Evolutionary conservation across 2,329 filamentous ascomycete species (phyloP).

Genomic region (Arthrobotrys entomopaga): DNA sequence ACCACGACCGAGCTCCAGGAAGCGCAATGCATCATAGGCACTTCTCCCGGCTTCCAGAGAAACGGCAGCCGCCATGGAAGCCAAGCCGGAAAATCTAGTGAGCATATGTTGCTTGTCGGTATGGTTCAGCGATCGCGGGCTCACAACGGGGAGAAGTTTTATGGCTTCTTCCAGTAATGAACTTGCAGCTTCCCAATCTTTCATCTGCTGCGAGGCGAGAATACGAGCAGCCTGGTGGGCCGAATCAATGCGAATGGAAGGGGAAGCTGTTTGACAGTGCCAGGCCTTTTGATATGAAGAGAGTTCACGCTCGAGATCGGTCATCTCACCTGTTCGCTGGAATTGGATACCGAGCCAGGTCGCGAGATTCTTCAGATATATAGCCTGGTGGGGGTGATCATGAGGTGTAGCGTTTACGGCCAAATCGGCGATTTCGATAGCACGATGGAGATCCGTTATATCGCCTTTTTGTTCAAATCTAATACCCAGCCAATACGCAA

Average conservation of each 20-base stretch:
- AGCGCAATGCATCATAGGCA: constrained; percentile 12
- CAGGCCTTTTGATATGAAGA: constrained; percentile 9
- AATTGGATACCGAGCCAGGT: not conserved
- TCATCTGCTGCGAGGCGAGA: constrained; percentile 1
- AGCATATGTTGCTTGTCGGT: constrained; percentile 34
- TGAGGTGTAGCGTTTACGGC: constrained; percentile 8
- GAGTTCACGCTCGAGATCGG: constrained; percentile 7
- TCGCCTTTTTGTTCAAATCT: constrained; percentile 9
- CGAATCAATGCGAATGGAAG: not conserved
- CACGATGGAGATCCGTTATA: constrained; percentile 9
- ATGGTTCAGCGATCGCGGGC: constrained; percentile 10
- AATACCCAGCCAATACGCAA: constrained; percentile 5
- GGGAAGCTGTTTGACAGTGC: not conserved
- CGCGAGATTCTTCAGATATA: not conserved
- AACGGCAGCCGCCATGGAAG: constrained; percentile 19
- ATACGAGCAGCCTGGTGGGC: constrained; percentile 1
- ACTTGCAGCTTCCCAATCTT: constrained; percentile 15
- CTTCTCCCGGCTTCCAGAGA: constrained; percentile 10
- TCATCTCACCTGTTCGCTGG: not conserved
- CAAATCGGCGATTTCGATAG: constrained; percentile 5
- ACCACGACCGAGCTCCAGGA: constrained; percentile 59
- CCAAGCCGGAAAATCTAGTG: constrained; percentile 12
- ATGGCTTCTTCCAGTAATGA: constrained; percentile 29
- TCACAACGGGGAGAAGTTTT: constrained; percentile 24
- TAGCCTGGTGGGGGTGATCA: not conserved